Evolutionary conservation across 176 grass and related monocot genomes (phyloP).

Genomic region (Ensete glaucum): DNA sequence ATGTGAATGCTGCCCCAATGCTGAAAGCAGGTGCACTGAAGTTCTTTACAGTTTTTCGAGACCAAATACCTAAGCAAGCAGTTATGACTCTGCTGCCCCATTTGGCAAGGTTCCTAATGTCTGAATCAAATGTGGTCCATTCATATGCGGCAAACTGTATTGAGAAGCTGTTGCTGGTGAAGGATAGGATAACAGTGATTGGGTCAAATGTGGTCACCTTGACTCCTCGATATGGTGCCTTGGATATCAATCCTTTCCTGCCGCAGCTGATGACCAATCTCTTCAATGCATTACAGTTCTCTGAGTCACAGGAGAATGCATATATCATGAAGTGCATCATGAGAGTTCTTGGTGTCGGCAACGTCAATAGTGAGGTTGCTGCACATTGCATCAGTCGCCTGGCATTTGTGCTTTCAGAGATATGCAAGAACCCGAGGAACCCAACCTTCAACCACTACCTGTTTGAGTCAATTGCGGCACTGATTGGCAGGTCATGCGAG

Average conservation of each 20-base stretch:
- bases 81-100: conserved; percentile 48
- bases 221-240: conserved; percentile 43
- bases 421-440: conserved; percentile 94
- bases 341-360: conserved; percentile 70
- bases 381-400: conserved; percentile 46
- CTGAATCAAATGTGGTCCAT: conserved; percentile 92
- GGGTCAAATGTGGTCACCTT: conserved; percentile 38
- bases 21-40: conserved; percentile 89
- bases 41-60: conserved; percentile 90
- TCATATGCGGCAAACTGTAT: conserved; percentile 91
- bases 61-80: conserved; percentile 68
- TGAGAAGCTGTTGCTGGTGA: conserved; percentile 72
- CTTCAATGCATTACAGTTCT: conserved; percentile 58
- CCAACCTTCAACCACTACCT: conserved; percentile 95
- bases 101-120: conserved; percentile 58
- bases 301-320: conserved; percentile 79
- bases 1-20: conserved; percentile 66
- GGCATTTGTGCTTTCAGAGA: conserved; percentile 54
- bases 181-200: conserved; percentile 38
- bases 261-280: conserved; percentile 63
- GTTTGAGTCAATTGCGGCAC: conserved; percentile 82
- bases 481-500: conserved; percentile 57
- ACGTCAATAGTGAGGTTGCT: conserved; percentile 42
- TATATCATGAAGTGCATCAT: conserved; percentile 97
- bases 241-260: conserved; percentile 73